phyloP scores from a whole-genome alignment of 2,329 filamentous ascomycete species.

The Talaromyces funiculosus region DNA sequence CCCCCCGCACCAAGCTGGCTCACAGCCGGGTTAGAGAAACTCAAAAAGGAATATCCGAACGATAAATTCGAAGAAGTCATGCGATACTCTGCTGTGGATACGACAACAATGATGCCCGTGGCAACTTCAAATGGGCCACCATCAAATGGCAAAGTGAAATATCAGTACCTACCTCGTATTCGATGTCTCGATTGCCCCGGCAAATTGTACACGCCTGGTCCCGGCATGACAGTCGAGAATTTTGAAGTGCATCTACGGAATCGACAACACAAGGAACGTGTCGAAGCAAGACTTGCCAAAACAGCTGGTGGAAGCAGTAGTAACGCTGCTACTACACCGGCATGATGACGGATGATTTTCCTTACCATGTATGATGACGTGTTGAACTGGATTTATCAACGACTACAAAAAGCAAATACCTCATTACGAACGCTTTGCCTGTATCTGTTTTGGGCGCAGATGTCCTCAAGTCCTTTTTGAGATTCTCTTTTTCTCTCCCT shows the following conservation, averaged over 20 bases:
- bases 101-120: slow-evolving; percentile 60
- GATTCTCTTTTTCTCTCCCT: background rate
- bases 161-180: slow-evolving; percentile 82
- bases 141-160: slow-evolving; percentile 61
- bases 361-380: background rate
- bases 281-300: slow-evolving; percentile 47
- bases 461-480: background rate
- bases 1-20: slow-evolving; percentile 87
- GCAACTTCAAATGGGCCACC: slow-evolving; percentile 46
- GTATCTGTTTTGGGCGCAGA: background rate
- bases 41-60: slow-evolving; percentile 66
- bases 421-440: background rate
- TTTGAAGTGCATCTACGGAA: slow-evolving; percentile 93
- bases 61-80: slow-evolving; percentile 86
- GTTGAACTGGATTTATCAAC: background rate
- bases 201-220: slow-evolving; percentile 88
- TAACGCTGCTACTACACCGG: background rate
- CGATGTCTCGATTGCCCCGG: slow-evolving; percentile 87
- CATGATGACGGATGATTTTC: background rate
- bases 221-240: slow-evolving; percentile 76
- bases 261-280: slow-evolving; percentile 67
- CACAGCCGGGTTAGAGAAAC: slow-evolving; percentile 61
- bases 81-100: slow-evolving; percentile 80
- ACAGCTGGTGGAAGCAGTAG: background rate
- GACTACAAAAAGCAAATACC: background rate